Evolutionary conservation across 306 rosid species (phyloP).

Genomic region (Hippophae tibetana): DNA sequence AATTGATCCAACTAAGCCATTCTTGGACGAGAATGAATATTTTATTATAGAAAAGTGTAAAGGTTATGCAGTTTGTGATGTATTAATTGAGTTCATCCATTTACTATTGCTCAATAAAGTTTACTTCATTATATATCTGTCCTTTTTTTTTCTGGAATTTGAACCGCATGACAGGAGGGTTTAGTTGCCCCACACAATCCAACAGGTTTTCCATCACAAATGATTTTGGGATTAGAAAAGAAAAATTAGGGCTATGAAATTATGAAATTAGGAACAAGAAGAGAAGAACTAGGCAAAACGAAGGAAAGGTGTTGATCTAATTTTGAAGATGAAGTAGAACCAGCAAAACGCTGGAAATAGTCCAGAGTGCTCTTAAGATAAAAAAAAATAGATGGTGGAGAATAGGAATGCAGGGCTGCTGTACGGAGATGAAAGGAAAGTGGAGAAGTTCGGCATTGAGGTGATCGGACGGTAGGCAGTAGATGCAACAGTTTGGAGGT

Average conservation of each 20-base stretch:
- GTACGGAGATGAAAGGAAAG: too few relatives aligned
- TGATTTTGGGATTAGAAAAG: background rate
- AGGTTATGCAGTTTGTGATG: constrained; percentile 24
- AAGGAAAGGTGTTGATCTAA: too few relatives aligned
- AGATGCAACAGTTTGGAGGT: too few relatives aligned
- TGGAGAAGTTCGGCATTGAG: too few relatives aligned
- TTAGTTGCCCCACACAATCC: background rate
- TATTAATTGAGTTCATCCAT: constrained; percentile 37
- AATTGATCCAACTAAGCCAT: constrained; percentile 40
- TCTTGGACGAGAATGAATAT: constrained; percentile 48
- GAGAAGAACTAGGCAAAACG: too few relatives aligned
- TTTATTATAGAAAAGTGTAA: constrained; percentile 24
- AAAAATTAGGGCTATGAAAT: background rate
- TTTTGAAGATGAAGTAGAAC: too few relatives aligned
- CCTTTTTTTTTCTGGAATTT: constrained; percentile 15
- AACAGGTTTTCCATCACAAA: background rate
- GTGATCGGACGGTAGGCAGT: too few relatives aligned
- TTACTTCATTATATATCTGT: background rate
- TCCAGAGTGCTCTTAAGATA: too few relatives aligned
- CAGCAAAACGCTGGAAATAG: too few relatives aligned
- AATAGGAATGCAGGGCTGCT: too few relatives aligned
- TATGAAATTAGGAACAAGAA: too few relatives aligned
- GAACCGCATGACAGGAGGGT: background rate
- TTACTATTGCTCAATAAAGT: constrained; percentile 33
- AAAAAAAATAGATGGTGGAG: too few relatives aligned